phyloP scores from a whole-genome alignment of 2,329 filamentous ascomycete genomes.

The Colletotrichum tropicale region DNA sequence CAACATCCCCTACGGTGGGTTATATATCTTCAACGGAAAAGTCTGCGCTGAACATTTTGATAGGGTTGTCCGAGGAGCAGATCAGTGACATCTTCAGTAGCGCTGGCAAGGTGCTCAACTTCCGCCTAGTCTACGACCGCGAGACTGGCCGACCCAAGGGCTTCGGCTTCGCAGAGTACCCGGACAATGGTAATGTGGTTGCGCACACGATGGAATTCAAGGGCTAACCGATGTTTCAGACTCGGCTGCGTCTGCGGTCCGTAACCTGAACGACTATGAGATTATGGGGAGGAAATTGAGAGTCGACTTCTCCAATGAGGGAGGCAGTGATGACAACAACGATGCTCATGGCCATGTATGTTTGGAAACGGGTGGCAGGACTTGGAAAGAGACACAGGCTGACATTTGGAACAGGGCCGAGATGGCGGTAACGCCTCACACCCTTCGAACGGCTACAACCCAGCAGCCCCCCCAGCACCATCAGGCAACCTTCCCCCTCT shows the following conservation, averaged over 20 bases:
- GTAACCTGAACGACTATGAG: constrained; percentile 94
- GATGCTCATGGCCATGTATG: constrained; percentile 39
- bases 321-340: constrained; percentile 73
- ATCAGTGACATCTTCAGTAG: constrained; percentile 93
- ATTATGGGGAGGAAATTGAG: constrained; percentile 93
- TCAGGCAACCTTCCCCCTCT: constrained; percentile 74
- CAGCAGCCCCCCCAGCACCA: constrained; percentile 22
- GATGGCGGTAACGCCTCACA: constrained; percentile 13
- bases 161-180: constrained; percentile 96
- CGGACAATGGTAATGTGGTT: constrained; percentile 72
- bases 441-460: constrained; percentile 37
- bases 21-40: background rate
- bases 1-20: constrained; percentile 80
- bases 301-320: constrained; percentile 96
- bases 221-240: constrained; percentile 43
- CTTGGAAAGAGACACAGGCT: background rate
- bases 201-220: background rate
- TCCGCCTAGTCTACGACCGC: constrained; percentile 92
- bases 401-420: constrained; percentile 7
- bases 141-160: constrained; percentile 95
- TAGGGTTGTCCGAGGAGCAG: constrained; percentile 93
- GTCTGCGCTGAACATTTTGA: background rate
- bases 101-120: constrained; percentile 88
- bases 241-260: constrained; percentile 88
- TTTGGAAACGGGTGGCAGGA: background rate